Base-by-base conservation (phyloP, 2,329 filamentous ascomycete genomes). In the Diaporthe sp. region DNA sequence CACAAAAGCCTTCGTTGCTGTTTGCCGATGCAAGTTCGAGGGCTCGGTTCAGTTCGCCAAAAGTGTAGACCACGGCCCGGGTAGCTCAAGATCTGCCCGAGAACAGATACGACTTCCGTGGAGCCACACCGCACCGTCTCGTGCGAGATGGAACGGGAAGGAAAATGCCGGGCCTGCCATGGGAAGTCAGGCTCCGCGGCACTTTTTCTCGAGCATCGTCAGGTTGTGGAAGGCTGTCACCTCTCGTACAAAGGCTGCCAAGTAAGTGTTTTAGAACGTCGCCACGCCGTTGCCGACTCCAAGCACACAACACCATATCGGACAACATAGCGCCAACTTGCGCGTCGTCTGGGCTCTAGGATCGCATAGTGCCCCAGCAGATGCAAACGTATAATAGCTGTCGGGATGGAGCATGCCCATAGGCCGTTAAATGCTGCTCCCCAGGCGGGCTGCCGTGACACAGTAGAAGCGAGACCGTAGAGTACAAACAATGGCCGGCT, bases 41-140 rank as follows among this genome's bases (percentile, higher is more conserved):
- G 32, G 32, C 51, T 22, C 47, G 63, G 63, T 22, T 15, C n/a
- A 22, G 32, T 51, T 53, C 47, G 63, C 47, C 32, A 53, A 27
- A 12, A 4, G 30, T n/a, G 63, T 37, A 27, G 47, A 25, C n/a
- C 13, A 22, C n/a, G 27, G 63, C 13, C 13, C n/a, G 27, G 63
- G 63, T 68, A 37, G 47, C 32, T 53, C 63, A 53, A 53, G 8
- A 39, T 39, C 22, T 68, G 63, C 63, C 63, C 47, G 25, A 22
- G n/a, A 53, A 15, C 22, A 39, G 15, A 27, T 53, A 53, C 47
- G 47, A 39, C 63, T 32, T 66, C 32, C n/a, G 50, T 51, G 22
- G 25, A 27, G 63, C 44, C 30, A 39, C n/a, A 53, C 32, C 4
- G n/a, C 15, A 39, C 53, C 63, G 12, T 37, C 44, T 39, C 32